Conservation (phyloP, 2,329 filamentous ascomycete genomes). For the Fusarium cyanostomum region DNA sequence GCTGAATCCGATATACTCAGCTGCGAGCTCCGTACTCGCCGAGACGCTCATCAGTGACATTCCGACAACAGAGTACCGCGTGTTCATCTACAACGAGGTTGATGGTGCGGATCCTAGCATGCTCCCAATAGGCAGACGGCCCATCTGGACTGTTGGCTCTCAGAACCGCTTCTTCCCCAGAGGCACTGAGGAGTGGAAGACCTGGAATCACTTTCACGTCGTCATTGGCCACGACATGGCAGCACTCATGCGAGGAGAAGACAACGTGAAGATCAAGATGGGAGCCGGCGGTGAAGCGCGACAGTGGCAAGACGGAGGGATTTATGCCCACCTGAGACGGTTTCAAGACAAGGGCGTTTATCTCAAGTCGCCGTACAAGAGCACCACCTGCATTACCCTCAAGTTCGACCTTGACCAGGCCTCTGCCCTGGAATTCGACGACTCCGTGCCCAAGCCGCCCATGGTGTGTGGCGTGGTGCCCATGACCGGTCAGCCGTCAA, state of each 20-base stretch:
- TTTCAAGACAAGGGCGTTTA: slow-evolving; percentile 5
- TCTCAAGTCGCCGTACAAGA: slow-evolving; percentile 11
- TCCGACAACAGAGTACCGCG: slow-evolving; percentile 4
- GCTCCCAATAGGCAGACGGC: slow-evolving; percentile 1
- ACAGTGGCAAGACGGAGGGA: slow-evolving; percentile 2
- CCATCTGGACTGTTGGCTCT: slow-evolving; percentile 6
- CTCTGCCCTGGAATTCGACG: background rate
- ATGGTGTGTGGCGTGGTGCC: background rate
- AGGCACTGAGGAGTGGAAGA: background rate
- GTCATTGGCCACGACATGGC: slow-evolving; percentile 4
- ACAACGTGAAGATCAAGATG: slow-evolving; percentile 10
- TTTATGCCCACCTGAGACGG: slow-evolving; percentile 8
- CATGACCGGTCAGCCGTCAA: background rate
- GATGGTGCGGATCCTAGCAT: background rate
- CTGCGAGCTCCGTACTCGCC: background rate
- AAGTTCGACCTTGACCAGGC: slow-evolving; percentile 7
- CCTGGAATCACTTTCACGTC: slow-evolving; percentile 23
- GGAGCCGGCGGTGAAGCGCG: slow-evolving; percentile 10
- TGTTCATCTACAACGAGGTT: slow-evolving; percentile 18
- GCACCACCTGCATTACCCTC: slow-evolving; percentile 20
- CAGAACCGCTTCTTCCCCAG: slow-evolving; percentile 23
- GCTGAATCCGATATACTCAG: too few relatives aligned
- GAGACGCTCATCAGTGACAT: slow-evolving; percentile 25
- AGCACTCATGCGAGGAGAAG: background rate
- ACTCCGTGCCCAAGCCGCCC: background rate